Evolutionary conservation across 768 basidiomycete genomes (phyloP), one percentile per base, ranked within the genome.

Genomic region (Naganishia friedmannii): DNA sequence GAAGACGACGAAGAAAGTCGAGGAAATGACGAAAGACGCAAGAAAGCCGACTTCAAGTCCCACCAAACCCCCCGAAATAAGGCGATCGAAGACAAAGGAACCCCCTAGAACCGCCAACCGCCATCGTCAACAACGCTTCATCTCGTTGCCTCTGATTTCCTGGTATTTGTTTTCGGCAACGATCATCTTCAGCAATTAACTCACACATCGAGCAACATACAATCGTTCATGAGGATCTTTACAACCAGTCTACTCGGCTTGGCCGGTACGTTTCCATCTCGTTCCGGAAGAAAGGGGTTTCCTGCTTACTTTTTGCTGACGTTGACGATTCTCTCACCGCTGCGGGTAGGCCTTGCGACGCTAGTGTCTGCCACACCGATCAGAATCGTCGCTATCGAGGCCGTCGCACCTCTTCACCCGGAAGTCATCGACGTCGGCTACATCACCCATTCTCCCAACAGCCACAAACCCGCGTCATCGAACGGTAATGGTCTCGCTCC

Each of bases 391-490:
- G 3, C 10, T 23, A 42, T 63, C 42, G 60, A 63, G 0, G 60
- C 60, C 2, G 10, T 63, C 12, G 60, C 60, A 13, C 60, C 60
- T 15, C 9, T 45, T 0, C 6, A 12, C 42, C 23, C 39, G 15
- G 5, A 3, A 8, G 7, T 1, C 34, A 12, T 63, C 60, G 39
- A 63, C 39, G 15, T 63, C 23, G 60, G 60, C 26, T 5, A 42
- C 3, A 63, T 63, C 60, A 63, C 6, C 3, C 57, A 58, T 31
- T 37, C 56, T 31, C 56, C 19, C 56, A 32, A 37, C 34, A 37
- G 12, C 34, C 34, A 12, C 34, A 37, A 37, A 13, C 3, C 57
- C 34, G 57, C 21, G 17, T 34, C 17, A 3, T 28, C 6, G 57
- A 42, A 21, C 37, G 57, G 57, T 5, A 39, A 34, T 13, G 19